Evolutionary conservation across 2,329 filamentous ascomycete genomes (phyloP).

Genomic region (Drechslerella stenobrocha): DNA sequence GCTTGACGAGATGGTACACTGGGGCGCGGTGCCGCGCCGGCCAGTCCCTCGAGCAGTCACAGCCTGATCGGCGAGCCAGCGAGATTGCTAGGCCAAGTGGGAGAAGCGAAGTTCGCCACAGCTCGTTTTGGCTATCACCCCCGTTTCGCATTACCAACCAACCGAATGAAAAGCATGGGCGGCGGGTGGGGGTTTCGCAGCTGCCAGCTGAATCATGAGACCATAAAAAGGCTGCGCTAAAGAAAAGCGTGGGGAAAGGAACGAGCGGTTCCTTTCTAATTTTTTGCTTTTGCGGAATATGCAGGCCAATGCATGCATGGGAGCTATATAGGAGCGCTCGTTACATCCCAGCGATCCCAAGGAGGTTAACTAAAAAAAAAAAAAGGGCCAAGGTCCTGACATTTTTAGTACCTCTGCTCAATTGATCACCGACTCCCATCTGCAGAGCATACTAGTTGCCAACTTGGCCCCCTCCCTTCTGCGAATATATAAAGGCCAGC

Average conservation of each 20-base stretch:
- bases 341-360: conserved; percentile 24
- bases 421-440: conserved; percentile 26
- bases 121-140: conserved; percentile 29
- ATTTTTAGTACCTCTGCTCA: conserved; percentile 39
- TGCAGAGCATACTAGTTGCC: conserved; percentile 20
- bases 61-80: conserved; percentile 47
- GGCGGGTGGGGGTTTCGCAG: conserved; percentile 46
- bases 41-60: conserved; percentile 31
- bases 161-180: conserved; percentile 40
- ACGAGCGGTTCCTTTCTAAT: conserved; percentile 34
- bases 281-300: conserved; percentile 38
- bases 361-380: conserved; percentile 39
- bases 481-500: conserved; percentile 32
- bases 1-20: too few relatives aligned
- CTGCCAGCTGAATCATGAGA: conserved; percentile 48
- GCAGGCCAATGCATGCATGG: conserved; percentile 46
- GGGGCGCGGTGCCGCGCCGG: conserved; percentile 25
- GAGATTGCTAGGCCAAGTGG: conserved; percentile 33
- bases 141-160: conserved; percentile 48
- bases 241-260: conserved; percentile 42
- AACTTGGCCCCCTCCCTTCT: conserved; percentile 18
- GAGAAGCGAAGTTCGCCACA: conserved; percentile 44
- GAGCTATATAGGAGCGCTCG: conserved; percentile 41
- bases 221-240: conserved; percentile 38
- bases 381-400: conserved; percentile 3